Percentiles rank a stretch among this genome's conserved stretches.
Evolutionary conservation across 2,329 filamentous ascomycete species (phyloP).

Genomic region (Geosmithia putterillii): DNA sequence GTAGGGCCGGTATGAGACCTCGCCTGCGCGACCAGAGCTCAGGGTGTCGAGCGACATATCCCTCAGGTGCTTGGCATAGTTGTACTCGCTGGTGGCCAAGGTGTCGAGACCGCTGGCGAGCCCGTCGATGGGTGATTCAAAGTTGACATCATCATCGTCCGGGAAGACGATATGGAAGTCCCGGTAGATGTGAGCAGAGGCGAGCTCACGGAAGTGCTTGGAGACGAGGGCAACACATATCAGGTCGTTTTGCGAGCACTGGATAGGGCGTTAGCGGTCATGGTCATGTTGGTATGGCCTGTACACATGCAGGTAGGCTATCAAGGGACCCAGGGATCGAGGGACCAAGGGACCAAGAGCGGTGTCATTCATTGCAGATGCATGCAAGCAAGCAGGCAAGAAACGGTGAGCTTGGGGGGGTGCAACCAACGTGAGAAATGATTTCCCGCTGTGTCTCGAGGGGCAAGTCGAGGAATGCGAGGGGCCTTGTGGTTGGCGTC

Average conservation of each 20-base stretch:
- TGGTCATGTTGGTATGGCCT: background rate
- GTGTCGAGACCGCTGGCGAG: conserved; percentile 48
- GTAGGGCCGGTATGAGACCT: conserved; percentile 40
- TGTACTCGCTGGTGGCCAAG: conserved; percentile 49
- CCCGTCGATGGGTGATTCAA: conserved; percentile 41
- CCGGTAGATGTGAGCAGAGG: conserved; percentile 45
- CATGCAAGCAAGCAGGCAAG: conserved; percentile 4
- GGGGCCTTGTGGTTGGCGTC: conserved; percentile 7
- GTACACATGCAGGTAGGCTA: background rate
- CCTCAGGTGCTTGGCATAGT: conserved; percentile 46
- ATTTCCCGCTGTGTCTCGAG: conserved; percentile 36
- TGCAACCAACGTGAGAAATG: conserved; percentile 26
- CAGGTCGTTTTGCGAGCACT: conserved; percentile 41
- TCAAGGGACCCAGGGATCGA: background rate
- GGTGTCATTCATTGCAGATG: too few species aligned
- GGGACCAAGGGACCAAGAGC: background rate
- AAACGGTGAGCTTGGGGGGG: background rate
- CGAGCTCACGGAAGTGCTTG: conserved; percentile 42
- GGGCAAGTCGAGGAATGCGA: conserved; percentile 29
- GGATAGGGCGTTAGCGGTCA: too few species aligned
- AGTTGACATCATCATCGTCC: conserved; percentile 40
- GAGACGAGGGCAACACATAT: conserved; percentile 47
- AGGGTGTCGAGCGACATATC: conserved; percentile 44
- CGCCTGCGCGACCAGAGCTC: conserved; percentile 37
- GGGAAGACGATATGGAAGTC: conserved; percentile 48